Percentiles rank a stretch among this genome's conserved stretches.
These are phyloP conservation scores for Coccomyxa subellipsoidea DNA, from an alignment of 163 green algal species.

Conservation along the genomic window DNA sequence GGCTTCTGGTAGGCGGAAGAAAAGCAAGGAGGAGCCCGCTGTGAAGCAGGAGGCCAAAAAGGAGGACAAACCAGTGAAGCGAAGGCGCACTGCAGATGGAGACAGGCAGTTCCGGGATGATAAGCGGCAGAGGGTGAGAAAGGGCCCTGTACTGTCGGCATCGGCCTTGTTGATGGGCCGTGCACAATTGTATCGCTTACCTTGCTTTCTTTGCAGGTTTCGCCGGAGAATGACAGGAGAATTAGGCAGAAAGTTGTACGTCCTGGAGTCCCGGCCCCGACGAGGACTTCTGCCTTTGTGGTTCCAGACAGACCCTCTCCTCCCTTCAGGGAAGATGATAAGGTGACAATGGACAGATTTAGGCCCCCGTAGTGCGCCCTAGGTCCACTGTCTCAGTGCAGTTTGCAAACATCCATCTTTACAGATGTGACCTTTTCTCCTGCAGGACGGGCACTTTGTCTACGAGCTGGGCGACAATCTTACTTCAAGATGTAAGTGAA, in stretches of 20 bases:
- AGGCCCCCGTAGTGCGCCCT: not conserved
- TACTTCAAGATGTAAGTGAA: conserved; percentile 68
- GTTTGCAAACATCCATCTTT: not conserved
- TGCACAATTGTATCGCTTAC: not conserved
- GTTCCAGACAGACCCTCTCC: conserved; percentile 53
- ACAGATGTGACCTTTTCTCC: not conserved
- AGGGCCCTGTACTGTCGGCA: not conserved
- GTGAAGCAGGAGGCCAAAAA: not conserved
- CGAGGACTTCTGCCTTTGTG: conserved; percentile 39
- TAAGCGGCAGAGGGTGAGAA: conserved; percentile 9
- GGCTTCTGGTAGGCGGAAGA: conserved; percentile 3
- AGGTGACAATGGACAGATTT: conserved; percentile 30
- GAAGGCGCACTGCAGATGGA: not conserved
- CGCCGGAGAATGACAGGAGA: not conserved
- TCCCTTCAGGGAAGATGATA: conserved; percentile 53
- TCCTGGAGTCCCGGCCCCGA: conserved; percentile 47
- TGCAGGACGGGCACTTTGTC: conserved; percentile 77
- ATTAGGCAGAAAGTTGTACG: conserved; percentile 9
- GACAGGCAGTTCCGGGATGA: not conserved
- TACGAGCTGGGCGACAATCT: conserved; percentile 86
- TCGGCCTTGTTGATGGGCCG: not conserved
- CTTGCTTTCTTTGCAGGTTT: not conserved
- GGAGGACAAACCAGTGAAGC: not conserved
- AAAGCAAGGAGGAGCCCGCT: not conserved
- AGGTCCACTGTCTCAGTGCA: not conserved